These are phyloP conservation scores for Monosporascus sp. DNA, from an alignment of 2,329 filamentous ascomycete genomes.

Conservation along the genomic window DNA sequence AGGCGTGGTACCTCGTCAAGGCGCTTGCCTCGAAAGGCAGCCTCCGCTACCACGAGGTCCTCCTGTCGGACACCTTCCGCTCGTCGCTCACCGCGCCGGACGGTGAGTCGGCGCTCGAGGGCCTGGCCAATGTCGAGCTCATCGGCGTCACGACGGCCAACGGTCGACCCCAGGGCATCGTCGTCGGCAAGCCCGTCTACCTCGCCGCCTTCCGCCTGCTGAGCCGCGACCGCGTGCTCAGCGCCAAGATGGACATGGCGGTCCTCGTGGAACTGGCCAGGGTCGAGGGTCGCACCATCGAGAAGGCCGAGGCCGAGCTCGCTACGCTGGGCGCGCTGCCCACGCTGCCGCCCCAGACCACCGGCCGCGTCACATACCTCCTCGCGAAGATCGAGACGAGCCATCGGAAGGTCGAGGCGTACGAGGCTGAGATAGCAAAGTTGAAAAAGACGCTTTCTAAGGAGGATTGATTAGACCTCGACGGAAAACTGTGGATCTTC, in stretches of 20 bases:
- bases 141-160: conserved; percentile 69
- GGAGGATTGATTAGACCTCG: conserved; percentile 16
- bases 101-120: conserved; percentile 71
- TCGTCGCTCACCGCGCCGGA: conserved; percentile 48
- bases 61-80: conserved; percentile 72
- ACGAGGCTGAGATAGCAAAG: conserved; percentile 64
- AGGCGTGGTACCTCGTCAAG: conserved; percentile 87
- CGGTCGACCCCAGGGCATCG: conserved; percentile 73
- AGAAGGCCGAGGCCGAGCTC: conserved; percentile 76
- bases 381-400: conserved; percentile 66
- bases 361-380: conserved; percentile 64
- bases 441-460: conserved; percentile 65
- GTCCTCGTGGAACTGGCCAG: conserved; percentile 64
- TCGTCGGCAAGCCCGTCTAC: conserved; percentile 83
- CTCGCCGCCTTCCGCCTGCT: conserved; percentile 74
- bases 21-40: conserved; percentile 62
- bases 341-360: conserved; percentile 63
- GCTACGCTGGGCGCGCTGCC: conserved; percentile 63
- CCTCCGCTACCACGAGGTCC: conserved; percentile 79
- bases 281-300: conserved; percentile 67
- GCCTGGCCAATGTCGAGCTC: conserved; percentile 78
- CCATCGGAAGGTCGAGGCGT: conserved; percentile 68
- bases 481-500: no score
- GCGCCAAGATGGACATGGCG: conserved; percentile 67
- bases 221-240: conserved; percentile 65